Conservation (phyloP, 2,329 filamentous ascomycete species). For the Elsinoe necatrix region DNA sequence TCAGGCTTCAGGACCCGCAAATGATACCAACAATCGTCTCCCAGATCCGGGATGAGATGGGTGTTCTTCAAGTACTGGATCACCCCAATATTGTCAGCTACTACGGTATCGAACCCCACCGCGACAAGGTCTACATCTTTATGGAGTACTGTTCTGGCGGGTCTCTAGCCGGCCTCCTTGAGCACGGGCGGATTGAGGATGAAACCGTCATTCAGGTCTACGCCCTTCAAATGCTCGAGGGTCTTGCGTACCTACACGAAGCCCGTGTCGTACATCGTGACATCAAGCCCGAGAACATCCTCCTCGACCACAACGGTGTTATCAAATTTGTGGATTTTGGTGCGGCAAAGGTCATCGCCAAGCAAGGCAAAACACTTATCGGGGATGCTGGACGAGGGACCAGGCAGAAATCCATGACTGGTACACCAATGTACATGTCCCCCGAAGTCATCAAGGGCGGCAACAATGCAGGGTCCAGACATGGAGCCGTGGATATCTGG, state of each 20-base stretch:
- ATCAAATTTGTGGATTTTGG: constrained; percentile 99
- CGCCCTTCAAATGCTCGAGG: constrained; percentile 85
- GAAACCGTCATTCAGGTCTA: constrained; percentile 98
- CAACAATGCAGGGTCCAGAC: constrained; percentile 59
- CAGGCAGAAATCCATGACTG: constrained; percentile 82
- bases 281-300: constrained; percentile 95
- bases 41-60: constrained; percentile 96
- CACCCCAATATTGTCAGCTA: constrained; percentile 98
- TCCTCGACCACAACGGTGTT: constrained; percentile 93
- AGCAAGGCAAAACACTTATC: constrained; percentile 80
- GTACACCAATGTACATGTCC: constrained; percentile 99
- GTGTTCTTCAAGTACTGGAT: constrained; percentile 86
- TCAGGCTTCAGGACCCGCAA: constrained; percentile 91
- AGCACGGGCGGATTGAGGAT: constrained; percentile 95
- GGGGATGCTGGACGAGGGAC: constrained; percentile 35
- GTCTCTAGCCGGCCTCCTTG: constrained; percentile 77
- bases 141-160: constrained; percentile 99
- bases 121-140: constrained; percentile 99
- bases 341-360: constrained; percentile 91
- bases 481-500: constrained; percentile 90
- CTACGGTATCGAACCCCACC: constrained; percentile 94
- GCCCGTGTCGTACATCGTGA: constrained; percentile 89
- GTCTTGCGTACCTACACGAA: constrained; percentile 86
- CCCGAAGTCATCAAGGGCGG: constrained; percentile 96
- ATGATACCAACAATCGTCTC: constrained; percentile 87